These are phyloP conservation scores for Leccinum rimulosum DNA, from an alignment of 768 basidiomycete species.

Conservation along the genomic window DNA sequence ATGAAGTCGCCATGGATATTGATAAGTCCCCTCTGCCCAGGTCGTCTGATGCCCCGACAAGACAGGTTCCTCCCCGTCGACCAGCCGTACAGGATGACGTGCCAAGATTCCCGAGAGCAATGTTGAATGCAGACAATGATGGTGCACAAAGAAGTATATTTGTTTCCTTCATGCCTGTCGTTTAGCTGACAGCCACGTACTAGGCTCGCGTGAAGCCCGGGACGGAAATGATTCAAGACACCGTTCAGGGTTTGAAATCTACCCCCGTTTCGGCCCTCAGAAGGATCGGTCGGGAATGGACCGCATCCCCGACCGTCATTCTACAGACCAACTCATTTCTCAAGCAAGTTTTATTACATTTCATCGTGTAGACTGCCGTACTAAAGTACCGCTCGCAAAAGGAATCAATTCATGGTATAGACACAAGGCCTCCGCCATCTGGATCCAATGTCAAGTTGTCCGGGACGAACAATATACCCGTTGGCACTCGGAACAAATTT, in stretches of 20 bases:
- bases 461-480: constrained; percentile 33
- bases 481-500: constrained; percentile 29
- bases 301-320: constrained; percentile 7
- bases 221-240: constrained; percentile 19
- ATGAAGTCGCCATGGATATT: constrained; percentile 27
- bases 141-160: constrained; percentile 15
- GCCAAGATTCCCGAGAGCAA: constrained; percentile 37
- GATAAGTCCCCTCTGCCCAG: constrained; percentile 24
- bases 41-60: constrained; percentile 17
- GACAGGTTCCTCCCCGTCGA: constrained; percentile 15
- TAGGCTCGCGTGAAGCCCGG: constrained; percentile 21
- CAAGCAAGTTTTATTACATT: constrained; percentile 16
- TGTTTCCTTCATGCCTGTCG: background rate
- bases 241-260: constrained; percentile 14
- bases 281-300: constrained; percentile 22
- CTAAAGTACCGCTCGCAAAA: constrained; percentile 14
- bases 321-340: constrained; percentile 13
- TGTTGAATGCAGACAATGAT: constrained; percentile 29
- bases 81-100: constrained; percentile 26
- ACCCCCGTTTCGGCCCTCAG: constrained; percentile 14
- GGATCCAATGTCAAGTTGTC: constrained; percentile 28
- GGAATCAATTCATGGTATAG: constrained; percentile 16
- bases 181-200: background rate
- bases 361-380: background rate
- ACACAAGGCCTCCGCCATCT: constrained; percentile 10